Evolutionary conservation across 2,329 filamentous ascomycete species (phyloP), one percentile per base, ranked within the genome.

Genomic region (Ophiocordyceps camponoti-leonardi): DNA sequence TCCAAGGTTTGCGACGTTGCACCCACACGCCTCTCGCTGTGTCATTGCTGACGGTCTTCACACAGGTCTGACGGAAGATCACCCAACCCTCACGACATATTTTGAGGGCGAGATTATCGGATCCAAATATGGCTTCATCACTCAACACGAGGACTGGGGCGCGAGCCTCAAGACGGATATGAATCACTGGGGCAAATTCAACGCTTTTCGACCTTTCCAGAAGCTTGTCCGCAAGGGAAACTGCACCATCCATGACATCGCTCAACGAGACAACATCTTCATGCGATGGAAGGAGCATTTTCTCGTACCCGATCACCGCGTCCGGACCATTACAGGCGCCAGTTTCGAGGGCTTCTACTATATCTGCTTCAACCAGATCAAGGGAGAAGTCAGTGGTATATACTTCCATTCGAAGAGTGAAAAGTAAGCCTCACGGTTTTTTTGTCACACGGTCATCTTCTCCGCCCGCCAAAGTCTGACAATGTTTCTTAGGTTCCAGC

Each of bases 201-300:
- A 77, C 2, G 83, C 87, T 10, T 96, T 93, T 71, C 77, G 82
- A 45, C 86, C 85, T 2, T 79, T 90, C 48, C 63, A 67, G 41
- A 78, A 76, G 55, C 67, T 71, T 47, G 72, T 71, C 31, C 68
- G 68, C 42, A 78, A 73, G 53, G 74, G 75, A 16, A 61, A 77
- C 20, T 62, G 71, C 26, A 53, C 58, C 68, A 69, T 79, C 67
- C 67, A 79, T 67, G 82, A 93, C 54, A 77, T 82, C 53, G 75
- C 78, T 43, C 83, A 93, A 58, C 73, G 79, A 51, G 88, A 95
- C 54, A 81, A 93, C 60, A 81, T 98, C 30, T 98, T 95, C 58
- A 98, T 98, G 92, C 79, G 92, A 49, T 98, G 92, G 92, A 98
- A 98, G 64, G 92, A 98, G 59, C 87, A 94, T 56, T 98, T 98